These are phyloP conservation scores for Chalciporus sphaerocephalus DNA, from an alignment of 768 basidiomycete genomes.

Conservation along the genomic window DNA sequence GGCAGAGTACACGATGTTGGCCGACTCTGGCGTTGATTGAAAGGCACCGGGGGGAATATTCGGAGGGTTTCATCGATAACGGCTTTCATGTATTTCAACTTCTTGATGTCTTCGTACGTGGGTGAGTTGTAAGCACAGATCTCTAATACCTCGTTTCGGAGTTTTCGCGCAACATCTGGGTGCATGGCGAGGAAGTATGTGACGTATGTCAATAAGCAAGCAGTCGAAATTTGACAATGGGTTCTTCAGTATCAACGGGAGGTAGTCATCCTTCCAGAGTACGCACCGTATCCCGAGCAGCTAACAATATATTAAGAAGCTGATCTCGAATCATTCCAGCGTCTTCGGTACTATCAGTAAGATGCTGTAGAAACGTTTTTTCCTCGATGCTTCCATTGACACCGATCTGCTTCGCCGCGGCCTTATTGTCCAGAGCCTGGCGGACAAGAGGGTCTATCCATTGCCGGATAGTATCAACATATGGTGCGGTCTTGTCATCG, in stretches of 20 bases:
- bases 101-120: slow-evolving; percentile 52
- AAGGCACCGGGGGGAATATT: slow-evolving; percentile 74
- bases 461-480: slow-evolving; percentile 33
- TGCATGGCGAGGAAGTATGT: slow-evolving; percentile 67
- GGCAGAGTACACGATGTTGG: slow-evolving; percentile 47
- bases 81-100: slow-evolving; percentile 68
- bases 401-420: slow-evolving; percentile 35
- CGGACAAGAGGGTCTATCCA: slow-evolving; percentile 63
- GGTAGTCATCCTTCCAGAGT: neutral
- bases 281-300: slow-evolving; percentile 72
- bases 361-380: slow-evolving; percentile 63
- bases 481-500: slow-evolving; percentile 34
- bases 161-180: slow-evolving; percentile 48
- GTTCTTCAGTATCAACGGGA: neutral
- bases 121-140: slow-evolving; percentile 50
- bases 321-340: slow-evolving; percentile 67
- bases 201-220: slow-evolving; percentile 62
- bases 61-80: slow-evolving; percentile 77
- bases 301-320: slow-evolving; percentile 70
- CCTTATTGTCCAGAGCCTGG: slow-evolving; percentile 47
- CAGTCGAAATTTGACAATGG: slow-evolving; percentile 43
- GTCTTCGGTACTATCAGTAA: slow-evolving; percentile 65
- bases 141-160: slow-evolving; percentile 59
- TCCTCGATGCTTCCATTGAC: slow-evolving; percentile 40
- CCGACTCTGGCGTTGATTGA: slow-evolving; percentile 63